Evolutionary conservation across 371 early-diverging fungal genomes (phyloP), one percentile per base, ranked within the genome.

Genomic region (Saksenaea oblongispora): DNA sequence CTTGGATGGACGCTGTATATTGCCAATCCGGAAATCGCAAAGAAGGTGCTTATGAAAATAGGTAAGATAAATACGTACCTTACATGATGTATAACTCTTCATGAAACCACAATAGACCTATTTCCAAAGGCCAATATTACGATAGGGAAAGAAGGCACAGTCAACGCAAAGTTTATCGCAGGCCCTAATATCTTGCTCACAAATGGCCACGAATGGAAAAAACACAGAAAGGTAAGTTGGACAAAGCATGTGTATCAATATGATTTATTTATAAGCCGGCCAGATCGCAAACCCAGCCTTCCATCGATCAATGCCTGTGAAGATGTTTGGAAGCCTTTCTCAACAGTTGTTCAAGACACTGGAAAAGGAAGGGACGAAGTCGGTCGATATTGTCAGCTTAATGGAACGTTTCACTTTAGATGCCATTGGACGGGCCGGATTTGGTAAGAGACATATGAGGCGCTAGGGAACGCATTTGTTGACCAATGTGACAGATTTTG

Each of bases 211-310:
- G 55, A 65, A n/a, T 74, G 74, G 74, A 67, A 57, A 44, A 56
- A 41, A 1, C 71, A 67, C 10, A 62, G 74, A 42, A 74, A 71
- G 65, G 68, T 66, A 59, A 59, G 34, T 15, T 22, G 41, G 9
- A 26, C 10, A 22, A 22, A 22, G 22, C 34, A 18, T 7, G 8
- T 55, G 11, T 13, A n/a, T 11, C 9, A 8, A 39, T 0, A 5
- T 22, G 18, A 10, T 27, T 24, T 53, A 47, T 44, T 24, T 37
- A 56, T 4, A 31, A 11, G 9, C 18, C 10, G 51, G 51, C 28
- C 53, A 68, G 63, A 53, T 71, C 37, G 71, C 72, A 10, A 83
- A 76, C 26, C 79, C 79, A 14, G 80, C 74, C 5, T 80, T 80
- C 44, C 74, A 72, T 54, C 74, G 74, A 18, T 58, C 75, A 0